These are phyloP conservation scores for Rhodotorula toruloides DNA, from an alignment of 768 basidiomycete species.

Conservation along the genomic window DNA sequence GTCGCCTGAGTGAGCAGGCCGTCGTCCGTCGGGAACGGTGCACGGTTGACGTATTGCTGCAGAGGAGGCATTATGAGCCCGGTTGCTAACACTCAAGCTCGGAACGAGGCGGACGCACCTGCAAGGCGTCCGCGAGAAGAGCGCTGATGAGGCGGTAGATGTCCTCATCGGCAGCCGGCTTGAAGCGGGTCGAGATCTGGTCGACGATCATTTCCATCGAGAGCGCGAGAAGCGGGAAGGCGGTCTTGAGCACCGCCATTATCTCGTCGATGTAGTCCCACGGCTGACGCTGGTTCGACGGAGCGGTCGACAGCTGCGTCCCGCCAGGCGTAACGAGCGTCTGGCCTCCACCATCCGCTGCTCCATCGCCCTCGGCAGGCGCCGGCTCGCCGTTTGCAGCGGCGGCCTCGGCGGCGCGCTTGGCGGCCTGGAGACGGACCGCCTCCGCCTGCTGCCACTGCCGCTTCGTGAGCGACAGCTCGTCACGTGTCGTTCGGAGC, in stretches of 20 bases:
- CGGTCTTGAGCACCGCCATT: constrained; percentile 85
- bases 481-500: constrained; percentile 75
- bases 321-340: constrained; percentile 41
- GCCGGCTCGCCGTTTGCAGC: constrained; percentile 41
- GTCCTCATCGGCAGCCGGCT: constrained; percentile 83
- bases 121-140: constrained; percentile 77
- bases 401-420: constrained; percentile 31
- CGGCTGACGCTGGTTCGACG: constrained; percentile 53
- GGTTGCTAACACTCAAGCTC: no score
- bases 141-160: constrained; percentile 85
- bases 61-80: no score
- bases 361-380: background rate
- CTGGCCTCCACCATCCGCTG: constrained; percentile 18
- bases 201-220: constrained; percentile 97
- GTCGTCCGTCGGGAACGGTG: constrained; percentile 46
- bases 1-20: constrained; percentile 46
- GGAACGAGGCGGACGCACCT: constrained; percentile 54
- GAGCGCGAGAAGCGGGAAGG: constrained; percentile 86
- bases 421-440: constrained; percentile 27
- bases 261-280: constrained; percentile 92
- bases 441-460: constrained; percentile 41
- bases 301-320: constrained; percentile 42
- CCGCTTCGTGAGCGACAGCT: constrained; percentile 51
- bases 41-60: constrained; percentile 49
- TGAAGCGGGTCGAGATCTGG: constrained; percentile 83